phyloP scores from a whole-genome alignment of 2,329 filamentous ascomycete species.

The Calonectria pteridis region DNA sequence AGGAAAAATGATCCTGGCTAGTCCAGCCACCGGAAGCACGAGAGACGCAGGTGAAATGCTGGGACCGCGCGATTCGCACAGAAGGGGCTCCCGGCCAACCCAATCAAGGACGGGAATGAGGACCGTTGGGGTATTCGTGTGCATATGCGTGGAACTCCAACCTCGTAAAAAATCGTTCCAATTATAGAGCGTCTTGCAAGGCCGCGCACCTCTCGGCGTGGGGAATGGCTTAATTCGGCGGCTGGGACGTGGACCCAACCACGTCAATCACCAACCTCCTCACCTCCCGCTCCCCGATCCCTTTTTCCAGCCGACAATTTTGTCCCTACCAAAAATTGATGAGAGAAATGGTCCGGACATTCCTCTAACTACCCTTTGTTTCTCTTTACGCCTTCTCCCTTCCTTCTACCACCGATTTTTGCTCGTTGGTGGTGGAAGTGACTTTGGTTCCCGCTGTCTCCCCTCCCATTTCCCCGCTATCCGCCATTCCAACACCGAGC shows the following conservation, averaged over 20 bases:
- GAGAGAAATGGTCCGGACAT: not conserved
- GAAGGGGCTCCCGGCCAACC: not conserved
- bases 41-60: not conserved
- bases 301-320: slow-evolving; percentile 15
- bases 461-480: not conserved
- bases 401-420: not conserved
- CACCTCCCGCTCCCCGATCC: not conserved
- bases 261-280: slow-evolving; percentile 15
- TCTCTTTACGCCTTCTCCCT: not conserved
- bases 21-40: slow-evolving; percentile 20
- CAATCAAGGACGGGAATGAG: not conserved
- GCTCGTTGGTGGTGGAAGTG: not conserved
- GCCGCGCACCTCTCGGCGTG: slow-evolving; percentile 15
- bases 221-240: slow-evolving; percentile 19
- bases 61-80: not conserved
- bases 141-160: slow-evolving; percentile 25
- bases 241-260: slow-evolving; percentile 25
- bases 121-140: slow-evolving; percentile 8
- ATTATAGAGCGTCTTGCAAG: slow-evolving; percentile 13
- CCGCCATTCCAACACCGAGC: not conserved
- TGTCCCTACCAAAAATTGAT: not conserved
- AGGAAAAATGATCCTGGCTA: slow-evolving; percentile 1
- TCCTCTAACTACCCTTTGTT: not conserved
- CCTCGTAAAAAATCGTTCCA: slow-evolving; percentile 26
- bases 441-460: not conserved